Conservation (phyloP, 1,284 basidiomycete species). For the Lentinula novae-zelandiae region DNA sequence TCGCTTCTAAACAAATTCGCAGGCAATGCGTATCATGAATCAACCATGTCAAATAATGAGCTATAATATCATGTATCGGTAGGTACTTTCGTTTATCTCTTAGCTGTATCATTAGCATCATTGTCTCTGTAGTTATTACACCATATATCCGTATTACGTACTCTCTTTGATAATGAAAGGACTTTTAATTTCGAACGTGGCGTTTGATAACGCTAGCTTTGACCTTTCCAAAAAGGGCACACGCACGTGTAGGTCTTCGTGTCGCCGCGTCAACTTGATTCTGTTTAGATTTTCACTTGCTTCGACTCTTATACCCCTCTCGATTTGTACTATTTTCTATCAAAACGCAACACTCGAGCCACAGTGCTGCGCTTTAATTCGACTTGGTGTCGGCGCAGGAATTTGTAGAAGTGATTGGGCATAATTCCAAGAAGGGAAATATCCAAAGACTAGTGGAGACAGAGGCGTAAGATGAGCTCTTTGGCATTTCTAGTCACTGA, state of each 20-base stretch:
- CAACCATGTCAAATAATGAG: no score
- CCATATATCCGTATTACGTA: neutral
- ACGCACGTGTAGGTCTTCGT: neutral
- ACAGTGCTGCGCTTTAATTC: neutral
- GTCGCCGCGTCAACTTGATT: neutral
- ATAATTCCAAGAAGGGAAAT: neutral
- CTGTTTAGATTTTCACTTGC: no score
- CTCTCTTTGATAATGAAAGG: neutral
- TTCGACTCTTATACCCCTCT: no score
- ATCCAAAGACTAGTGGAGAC: neutral
- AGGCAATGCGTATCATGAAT: neutral
- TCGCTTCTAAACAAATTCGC: neutral
- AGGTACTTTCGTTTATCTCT: neutral
- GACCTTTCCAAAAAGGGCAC: neutral
- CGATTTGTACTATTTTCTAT: no score
- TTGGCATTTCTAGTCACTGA: slow-evolving; percentile 45
- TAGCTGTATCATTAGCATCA: neutral
- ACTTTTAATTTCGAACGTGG: neutral
- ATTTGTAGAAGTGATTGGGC: neutral
- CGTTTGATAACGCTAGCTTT: neutral
- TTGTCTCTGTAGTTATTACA: neutral
- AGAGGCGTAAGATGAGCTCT: slow-evolving; percentile 33
- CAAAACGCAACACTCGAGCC: neutral
- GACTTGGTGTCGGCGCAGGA: neutral
- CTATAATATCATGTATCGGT: neutral